Evolutionary conservation across 495 filamentous ascomycete genomes (phyloP), one percentile per base, ranked within the genome.

Genomic region (Glutinoglossum americanum): DNA sequence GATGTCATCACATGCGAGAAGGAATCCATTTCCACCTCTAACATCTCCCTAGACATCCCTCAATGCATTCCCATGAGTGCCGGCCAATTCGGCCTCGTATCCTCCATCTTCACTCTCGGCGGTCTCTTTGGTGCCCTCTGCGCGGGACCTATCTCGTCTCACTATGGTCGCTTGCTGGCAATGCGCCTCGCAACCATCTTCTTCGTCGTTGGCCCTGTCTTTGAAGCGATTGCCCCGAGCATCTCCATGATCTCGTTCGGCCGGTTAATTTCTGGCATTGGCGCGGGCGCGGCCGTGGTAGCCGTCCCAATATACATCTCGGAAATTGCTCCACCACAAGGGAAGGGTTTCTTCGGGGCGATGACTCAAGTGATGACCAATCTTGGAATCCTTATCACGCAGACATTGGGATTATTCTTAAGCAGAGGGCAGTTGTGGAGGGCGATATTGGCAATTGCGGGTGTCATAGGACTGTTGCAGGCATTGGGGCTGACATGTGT

Each of bases 281-380:
- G 84, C 6, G 84, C 89, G 8, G 92, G 93, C 7, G 84, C 87
- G 6, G 77, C 86, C 8, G 84, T 89, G 9, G 92, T 97, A 25
- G 83, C 94, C n/a, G 87, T 92, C 0, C 92, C 92, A n/a, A 79
- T 97, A 32, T 97, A 90, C 69, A 84, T 98, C 59, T 87, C 86
- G 19, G 93, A 98, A 67, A 74, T 94, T 19, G 84, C 89, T 0
- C 92, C 90, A 17, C 84, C 84, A 0, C 70, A 70, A 3, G 76
- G 84, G 54, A 82, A 83, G 45, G 93, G 93, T 1, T 79, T 89
- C 58, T 95, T 94, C 64, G 92, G 93, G 8, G 81, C 84, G 17
- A 81, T 93, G 63, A 98, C 92, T 3, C 92, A 98, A 64, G 75
- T 98, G 60, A 89, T 86, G 72, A 87, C 89, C 66, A 96, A 96